Evolutionary conservation across 345 rosid genomes (phyloP).

Genomic region (Pseudoturritis turrita): DNA sequence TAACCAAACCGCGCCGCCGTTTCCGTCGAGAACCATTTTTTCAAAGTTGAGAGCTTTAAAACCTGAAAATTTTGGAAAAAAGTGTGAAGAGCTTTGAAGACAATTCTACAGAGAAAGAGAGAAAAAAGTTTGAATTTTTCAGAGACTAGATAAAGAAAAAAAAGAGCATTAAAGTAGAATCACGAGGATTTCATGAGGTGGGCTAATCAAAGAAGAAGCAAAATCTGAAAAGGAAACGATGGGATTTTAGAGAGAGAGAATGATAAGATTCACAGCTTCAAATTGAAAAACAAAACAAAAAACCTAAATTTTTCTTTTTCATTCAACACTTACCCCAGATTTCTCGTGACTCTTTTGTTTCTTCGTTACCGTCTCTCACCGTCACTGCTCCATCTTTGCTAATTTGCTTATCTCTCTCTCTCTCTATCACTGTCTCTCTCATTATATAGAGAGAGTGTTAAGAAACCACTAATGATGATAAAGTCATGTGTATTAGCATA

Average conservation of each 20-base stretch:
- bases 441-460: conserved; percentile 14
- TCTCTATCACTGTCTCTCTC: conserved; percentile 17
- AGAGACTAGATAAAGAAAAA: background rate
- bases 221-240: conserved; percentile 25
- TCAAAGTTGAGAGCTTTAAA: conserved; percentile 2
- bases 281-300: background rate
- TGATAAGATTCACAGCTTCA: conserved; percentile 27
- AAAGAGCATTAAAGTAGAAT: conserved; percentile 31
- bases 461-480: background rate
- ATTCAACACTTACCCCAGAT: conserved; percentile 29
- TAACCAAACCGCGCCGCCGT: conserved; percentile 56
- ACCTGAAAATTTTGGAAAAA: background rate
- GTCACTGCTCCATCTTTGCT: conserved; percentile 24
- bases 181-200: conserved; percentile 33
- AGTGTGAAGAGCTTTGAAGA: background rate
- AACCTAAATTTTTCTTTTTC: background rate
- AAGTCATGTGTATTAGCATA: background rate
- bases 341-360: conserved; percentile 32
- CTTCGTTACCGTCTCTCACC: conserved; percentile 29
- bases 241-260: conserved; percentile 21
- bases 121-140: conserved; percentile 22
- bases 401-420: conserved; percentile 10
- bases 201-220: conserved; percentile 18
- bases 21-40: conserved; percentile 55
- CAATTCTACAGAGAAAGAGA: background rate